These are phyloP conservation scores for Ettlia oleoabundans DNA, from an alignment of 139 green algal species.

Conservation along the genomic window DNA sequence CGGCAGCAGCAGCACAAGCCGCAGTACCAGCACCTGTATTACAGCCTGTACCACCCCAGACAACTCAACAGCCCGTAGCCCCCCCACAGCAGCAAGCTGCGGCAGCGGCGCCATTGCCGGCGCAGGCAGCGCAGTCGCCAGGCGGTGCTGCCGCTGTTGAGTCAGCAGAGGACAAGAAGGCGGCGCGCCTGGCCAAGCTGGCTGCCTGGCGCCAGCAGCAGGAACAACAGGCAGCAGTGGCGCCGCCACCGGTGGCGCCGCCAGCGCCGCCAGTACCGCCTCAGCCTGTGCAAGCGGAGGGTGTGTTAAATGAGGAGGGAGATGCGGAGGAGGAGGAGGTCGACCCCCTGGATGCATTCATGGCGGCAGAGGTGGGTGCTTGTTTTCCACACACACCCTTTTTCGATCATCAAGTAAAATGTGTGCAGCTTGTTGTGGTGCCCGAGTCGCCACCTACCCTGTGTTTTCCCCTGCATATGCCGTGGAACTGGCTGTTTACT, in stretches of 20 bases:
- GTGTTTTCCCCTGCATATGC: too few relatives aligned
- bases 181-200: constrained; percentile 48
- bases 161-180: constrained; percentile 44
- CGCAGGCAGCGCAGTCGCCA: not conserved
- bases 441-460: not conserved
- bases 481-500: not conserved
- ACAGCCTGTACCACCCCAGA: too few relatives aligned
- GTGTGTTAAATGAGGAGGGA: not conserved
- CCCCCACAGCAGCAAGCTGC: not conserved
- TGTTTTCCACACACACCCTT: too few relatives aligned
- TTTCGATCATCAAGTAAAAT: not conserved
- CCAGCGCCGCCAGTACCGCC: constrained; percentile 3
- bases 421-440: not conserved
- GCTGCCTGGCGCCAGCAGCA: constrained; percentile 57
- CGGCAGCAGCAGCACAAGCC: not conserved
- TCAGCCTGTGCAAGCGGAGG: not conserved
- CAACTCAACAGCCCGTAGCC: too few relatives aligned
- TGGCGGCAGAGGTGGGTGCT: constrained; percentile 71
- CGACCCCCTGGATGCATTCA: constrained; percentile 89
- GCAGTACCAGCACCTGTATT: not conserved
- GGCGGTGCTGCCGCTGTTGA: too few relatives aligned
- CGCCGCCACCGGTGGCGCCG: not conserved
- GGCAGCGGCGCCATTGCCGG: not conserved
- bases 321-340: constrained; percentile 62
- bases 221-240: not conserved